phyloP scores from a whole-genome alignment of 2,329 filamentous ascomycete genomes.

The Neonectria hederae region DNA sequence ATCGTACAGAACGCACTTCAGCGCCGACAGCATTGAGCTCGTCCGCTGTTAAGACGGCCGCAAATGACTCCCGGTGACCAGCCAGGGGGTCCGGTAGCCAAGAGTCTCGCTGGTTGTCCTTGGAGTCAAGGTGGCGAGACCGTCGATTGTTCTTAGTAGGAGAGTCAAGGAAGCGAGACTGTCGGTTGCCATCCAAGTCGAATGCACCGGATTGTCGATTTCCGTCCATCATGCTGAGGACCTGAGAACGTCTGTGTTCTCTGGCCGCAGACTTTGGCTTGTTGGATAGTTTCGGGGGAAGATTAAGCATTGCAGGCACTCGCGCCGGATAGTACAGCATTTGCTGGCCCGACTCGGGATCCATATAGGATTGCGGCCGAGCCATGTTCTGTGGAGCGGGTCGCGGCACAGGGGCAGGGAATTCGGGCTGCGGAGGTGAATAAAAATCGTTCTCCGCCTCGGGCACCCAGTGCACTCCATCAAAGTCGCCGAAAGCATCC shows the following conservation, averaged over 20 bases:
- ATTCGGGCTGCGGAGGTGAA: conserved; percentile 27
- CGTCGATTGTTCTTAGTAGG: conserved; percentile 35
- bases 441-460: conserved; percentile 50
- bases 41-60: conserved; percentile 44
- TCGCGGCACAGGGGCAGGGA: conserved; percentile 24
- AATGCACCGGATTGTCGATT: conserved; percentile 24
- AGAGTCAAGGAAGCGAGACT: conserved; percentile 12
- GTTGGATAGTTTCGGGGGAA: conserved; percentile 87
- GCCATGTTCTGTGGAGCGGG: conserved; percentile 35
- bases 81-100: conserved; percentile 61
- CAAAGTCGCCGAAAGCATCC: conserved; percentile 81
- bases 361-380: conserved; percentile 67
- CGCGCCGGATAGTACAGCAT: conserved; percentile 98
- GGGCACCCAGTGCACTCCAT: conserved; percentile 78
- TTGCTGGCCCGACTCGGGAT: conserved; percentile 73
- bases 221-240: conserved; percentile 67
- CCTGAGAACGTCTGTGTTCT: conserved; percentile 77
- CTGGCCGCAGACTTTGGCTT: conserved; percentile 70
- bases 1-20: conserved; percentile 30
- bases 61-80: conserved; percentile 49
- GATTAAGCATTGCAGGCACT: conserved; percentile 90
- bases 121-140: conserved; percentile 44
- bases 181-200: conserved; percentile 16
- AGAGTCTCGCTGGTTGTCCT: conserved; percentile 39
- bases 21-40: conserved; percentile 33